Percentiles rank a stretch among this genome's conserved stretches.
These are phyloP conservation scores for Rossbeevera mucosa DNA, from an alignment of 768 basidiomycete species.

Conservation along the genomic window DNA sequence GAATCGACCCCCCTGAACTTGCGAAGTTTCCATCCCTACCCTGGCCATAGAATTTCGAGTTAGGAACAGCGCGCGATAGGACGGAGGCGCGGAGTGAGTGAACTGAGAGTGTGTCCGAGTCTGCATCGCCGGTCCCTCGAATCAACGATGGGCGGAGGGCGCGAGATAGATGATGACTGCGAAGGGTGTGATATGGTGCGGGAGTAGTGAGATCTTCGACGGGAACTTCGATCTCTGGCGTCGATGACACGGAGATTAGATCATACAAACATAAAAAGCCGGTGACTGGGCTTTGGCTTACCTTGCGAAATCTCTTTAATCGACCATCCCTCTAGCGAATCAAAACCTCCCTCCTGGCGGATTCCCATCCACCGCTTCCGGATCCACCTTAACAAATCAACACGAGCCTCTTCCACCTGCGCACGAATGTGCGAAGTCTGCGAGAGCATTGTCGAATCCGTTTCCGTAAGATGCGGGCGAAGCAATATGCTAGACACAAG, in stretches of 20 bases:
- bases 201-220: constrained; percentile 66
- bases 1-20: constrained; percentile 38
- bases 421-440: constrained; percentile 66
- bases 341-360: constrained; percentile 75
- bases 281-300: constrained; percentile 1
- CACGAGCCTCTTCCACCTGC: constrained; percentile 66
- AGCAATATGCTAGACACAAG: constrained; percentile 72
- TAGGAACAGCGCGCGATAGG: constrained; percentile 31
- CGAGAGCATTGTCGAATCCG: constrained; percentile 57
- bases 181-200: constrained; percentile 27
- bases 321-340: constrained; percentile 79
- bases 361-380: constrained; percentile 73
- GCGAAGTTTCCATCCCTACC: constrained; percentile 20
- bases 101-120: constrained; percentile 39
- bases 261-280: neutral
- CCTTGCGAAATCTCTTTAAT: constrained; percentile 70
- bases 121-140: constrained; percentile 27
- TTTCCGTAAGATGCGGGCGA: constrained; percentile 57
- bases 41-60: constrained; percentile 18
- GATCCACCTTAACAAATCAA: constrained; percentile 52
- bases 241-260: neutral
- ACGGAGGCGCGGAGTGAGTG: constrained; percentile 46
- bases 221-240: constrained; percentile 72
- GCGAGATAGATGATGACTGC: constrained; percentile 26
- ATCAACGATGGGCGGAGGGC: constrained; percentile 27